These are phyloP conservation scores for Melanomma pulvis-pyrius DNA, from an alignment of 495 filamentous ascomycete genomes.

Conservation along the genomic window DNA sequence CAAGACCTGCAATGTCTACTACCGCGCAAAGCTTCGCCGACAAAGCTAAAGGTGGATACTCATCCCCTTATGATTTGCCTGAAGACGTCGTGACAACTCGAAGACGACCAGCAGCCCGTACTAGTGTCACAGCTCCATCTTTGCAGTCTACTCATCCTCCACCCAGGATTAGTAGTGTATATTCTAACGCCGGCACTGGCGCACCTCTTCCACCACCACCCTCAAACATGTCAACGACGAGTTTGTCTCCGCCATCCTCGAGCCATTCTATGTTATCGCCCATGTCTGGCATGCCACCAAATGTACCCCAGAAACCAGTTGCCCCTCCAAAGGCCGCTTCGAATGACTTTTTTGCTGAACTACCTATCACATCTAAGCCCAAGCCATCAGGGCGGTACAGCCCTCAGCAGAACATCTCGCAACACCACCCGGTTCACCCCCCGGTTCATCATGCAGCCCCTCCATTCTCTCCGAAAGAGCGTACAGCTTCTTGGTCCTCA, in stretches of 20 bases:
- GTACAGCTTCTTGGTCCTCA: slow-evolving; percentile 34
- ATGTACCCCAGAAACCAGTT: slow-evolving; percentile 27
- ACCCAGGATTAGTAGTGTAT: slow-evolving; percentile 66
- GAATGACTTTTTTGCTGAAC: slow-evolving; percentile 84
- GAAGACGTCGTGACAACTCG: slow-evolving; percentile 78
- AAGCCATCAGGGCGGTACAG: slow-evolving; percentile 60
- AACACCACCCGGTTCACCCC: slow-evolving; percentile 34
- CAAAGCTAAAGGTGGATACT: slow-evolving; percentile 86
- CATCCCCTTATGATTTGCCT: slow-evolving; percentile 91
- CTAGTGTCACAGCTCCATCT: slow-evolving; percentile 41
- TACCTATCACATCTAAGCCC: slow-evolving; percentile 67
- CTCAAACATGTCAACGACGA: slow-evolving; percentile 36
- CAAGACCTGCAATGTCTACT: slow-evolving; percentile 28
- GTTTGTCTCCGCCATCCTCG: slow-evolving; percentile 43
- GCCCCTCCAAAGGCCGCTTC: slow-evolving; percentile 40
- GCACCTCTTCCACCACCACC: slow-evolving; percentile 43
- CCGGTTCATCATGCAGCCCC: slow-evolving; percentile 34
- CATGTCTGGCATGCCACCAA: slow-evolving; percentile 21
- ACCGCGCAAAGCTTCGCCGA: slow-evolving; percentile 79
- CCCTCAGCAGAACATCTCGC: slow-evolving; percentile 43
- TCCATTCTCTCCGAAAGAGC: slow-evolving; percentile 34
- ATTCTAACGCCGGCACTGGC: slow-evolving; percentile 9
- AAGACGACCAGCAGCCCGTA: slow-evolving; percentile 55
- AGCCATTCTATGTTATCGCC: slow-evolving; percentile 38
- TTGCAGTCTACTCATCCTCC: slow-evolving; percentile 48